These are phyloP conservation scores for Botrytis hyacinthi DNA, from an alignment of 2,329 filamentous ascomycete species.

Conservation along the genomic window DNA sequence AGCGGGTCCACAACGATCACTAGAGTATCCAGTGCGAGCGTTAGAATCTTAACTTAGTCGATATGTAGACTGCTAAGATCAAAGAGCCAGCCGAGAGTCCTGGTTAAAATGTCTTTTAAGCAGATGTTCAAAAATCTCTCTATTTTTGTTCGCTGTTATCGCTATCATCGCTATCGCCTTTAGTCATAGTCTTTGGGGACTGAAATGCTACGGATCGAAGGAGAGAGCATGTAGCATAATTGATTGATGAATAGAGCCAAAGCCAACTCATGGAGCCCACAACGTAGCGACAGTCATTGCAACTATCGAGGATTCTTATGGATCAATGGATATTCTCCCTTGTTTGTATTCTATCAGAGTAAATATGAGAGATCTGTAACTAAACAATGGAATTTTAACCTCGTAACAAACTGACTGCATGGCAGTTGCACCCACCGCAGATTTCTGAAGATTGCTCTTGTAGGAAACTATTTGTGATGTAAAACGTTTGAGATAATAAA, in stretches of 20 bases:
- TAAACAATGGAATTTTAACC: background rate
- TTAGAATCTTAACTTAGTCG: background rate
- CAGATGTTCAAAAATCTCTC: rapidly evolving
- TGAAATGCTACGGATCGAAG: background rate
- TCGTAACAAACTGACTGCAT: background rate
- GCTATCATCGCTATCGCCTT: background rate
- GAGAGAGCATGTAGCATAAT: background rate
- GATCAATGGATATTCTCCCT: background rate
- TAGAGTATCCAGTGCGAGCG: background rate
- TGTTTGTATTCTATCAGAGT: background rate
- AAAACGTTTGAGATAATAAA: background rate
- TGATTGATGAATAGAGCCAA: background rate
- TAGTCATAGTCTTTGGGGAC: background rate
- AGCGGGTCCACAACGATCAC: background rate
- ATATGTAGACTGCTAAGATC: background rate
- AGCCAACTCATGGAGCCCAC: background rate
- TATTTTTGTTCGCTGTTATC: background rate
- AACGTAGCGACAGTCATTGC: background rate
- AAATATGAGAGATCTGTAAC: background rate
- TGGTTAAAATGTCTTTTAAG: background rate
- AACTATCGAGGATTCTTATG: background rate
- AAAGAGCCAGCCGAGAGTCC: background rate
- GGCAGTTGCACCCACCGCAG: background rate
- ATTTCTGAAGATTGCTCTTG: background rate
- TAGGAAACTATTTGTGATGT: background rate